These are phyloP conservation scores for Amanita muscaria DNA, from an alignment of 768 basidiomycete genomes.

Conservation along the genomic window DNA sequence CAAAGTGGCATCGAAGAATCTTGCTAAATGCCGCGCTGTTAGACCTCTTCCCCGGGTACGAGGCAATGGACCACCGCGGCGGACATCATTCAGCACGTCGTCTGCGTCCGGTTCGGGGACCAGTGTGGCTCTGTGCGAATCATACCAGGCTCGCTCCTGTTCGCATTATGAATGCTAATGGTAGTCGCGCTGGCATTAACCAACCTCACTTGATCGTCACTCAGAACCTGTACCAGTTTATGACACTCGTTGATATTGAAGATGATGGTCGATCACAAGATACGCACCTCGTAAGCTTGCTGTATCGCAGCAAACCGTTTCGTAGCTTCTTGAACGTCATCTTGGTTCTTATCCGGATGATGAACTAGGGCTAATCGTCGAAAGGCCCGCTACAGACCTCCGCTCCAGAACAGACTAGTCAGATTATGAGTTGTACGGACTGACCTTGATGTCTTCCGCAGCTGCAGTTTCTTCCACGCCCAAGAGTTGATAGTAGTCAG, in stretches of 20 bases:
- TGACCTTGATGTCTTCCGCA: constrained; percentile 81
- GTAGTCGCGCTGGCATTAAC: neutral
- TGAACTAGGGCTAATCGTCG: constrained; percentile 76
- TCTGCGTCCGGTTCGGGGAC: constrained; percentile 78
- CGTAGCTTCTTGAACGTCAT: constrained; percentile 80
- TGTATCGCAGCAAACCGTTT: constrained; percentile 81
- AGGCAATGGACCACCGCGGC: constrained; percentile 53
- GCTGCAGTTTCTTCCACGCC: constrained; percentile 77
- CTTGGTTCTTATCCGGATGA: constrained; percentile 82
- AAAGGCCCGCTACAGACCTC: constrained; percentile 70
- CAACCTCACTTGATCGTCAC: constrained; percentile 80
- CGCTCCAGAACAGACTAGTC: constrained; percentile 1
- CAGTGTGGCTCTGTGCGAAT: constrained; percentile 79
- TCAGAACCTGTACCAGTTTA: constrained; percentile 56
- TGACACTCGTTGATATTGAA: neutral
- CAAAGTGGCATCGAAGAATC: constrained; percentile 71
- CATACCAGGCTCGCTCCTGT: constrained; percentile 98
- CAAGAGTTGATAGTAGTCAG: constrained; percentile 79
- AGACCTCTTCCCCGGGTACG: constrained; percentile 62
- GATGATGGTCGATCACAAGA: neutral
- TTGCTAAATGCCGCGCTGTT: constrained; percentile 69
- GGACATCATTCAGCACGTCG: constrained; percentile 78
- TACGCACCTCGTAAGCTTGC: constrained; percentile 85
- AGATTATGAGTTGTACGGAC: neutral
- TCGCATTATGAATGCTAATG: constrained; percentile 22